Percentiles rank a stretch among this genome's conserved stretches.
Evolutionary conservation across 345 rosid species (phyloP).

Genomic region (Moricandia moricandioides): DNA sequence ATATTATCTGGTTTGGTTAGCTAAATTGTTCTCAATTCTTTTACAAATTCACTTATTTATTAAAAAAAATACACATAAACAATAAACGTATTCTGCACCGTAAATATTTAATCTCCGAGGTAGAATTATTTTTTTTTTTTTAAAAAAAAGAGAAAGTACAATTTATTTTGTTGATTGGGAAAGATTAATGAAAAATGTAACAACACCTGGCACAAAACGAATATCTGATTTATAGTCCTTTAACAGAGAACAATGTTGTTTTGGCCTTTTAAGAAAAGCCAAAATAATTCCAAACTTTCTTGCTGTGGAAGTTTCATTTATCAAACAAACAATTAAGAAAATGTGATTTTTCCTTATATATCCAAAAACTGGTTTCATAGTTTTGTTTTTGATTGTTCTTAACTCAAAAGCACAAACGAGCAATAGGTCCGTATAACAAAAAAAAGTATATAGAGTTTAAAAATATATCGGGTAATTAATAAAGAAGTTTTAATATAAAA

Average conservation of each 20-base stretch:
- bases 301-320: slow-evolving; percentile 22
- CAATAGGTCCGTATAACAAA: background rate
- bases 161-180: background rate
- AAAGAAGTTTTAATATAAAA: background rate
- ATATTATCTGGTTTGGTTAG: background rate
- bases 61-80: background rate
- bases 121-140: background rate
- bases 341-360: background rate
- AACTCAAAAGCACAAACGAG: too few relatives aligned
- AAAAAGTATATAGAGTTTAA: slow-evolving; percentile 7
- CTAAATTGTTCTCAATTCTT: background rate
- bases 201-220: background rate
- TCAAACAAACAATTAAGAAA: background rate
- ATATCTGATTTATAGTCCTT: slow-evolving; percentile 14
- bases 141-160: background rate
- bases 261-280: background rate
- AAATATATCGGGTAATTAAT: background rate
- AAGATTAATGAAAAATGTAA: background rate
- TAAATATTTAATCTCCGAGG: background rate
- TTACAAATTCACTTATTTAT: background rate
- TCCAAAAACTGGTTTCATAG: background rate
- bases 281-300: slow-evolving; percentile 25
- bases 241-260: slow-evolving; percentile 6
- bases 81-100: background rate
- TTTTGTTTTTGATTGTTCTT: background rate